Base-by-base conservation (phyloP, 148 eudicot genomes). In the Spergularia marina region DNA sequence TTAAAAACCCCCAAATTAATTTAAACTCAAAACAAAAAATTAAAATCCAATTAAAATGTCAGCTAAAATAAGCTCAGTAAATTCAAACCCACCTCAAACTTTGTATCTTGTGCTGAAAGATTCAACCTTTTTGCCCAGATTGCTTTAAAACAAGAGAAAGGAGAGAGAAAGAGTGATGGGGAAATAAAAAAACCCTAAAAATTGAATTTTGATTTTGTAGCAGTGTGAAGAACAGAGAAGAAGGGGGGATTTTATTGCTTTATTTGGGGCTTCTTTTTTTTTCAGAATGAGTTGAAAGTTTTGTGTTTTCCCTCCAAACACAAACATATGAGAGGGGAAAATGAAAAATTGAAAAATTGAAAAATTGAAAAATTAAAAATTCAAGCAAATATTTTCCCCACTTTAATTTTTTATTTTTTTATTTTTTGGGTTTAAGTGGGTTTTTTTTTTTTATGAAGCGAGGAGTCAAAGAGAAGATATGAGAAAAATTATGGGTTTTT, bases 271-370 rank as follows among this genome's bases (percentile, higher is more conserved):
- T 73, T 21, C 17, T 65, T 15, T 49, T 63, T 18, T 36, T 53
- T 34, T 70, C 39, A 68, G 34, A 77, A 60, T 30, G 68, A 51
- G 18, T 71, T 78, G 53, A 71, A 78, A 78, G 80, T 78, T 63
- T 51, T 53, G 17, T 0, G 71, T 53, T 78, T 77, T 78, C 80
- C 80, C 80, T 78, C 76, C 80, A 78, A 72, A 71, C 74, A 51
- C 18, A 40, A 60, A 68, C 13, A 53, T 7, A 53, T 1, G 70
- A 76, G 73, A 68, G 73, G 58, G 21, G 36, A 70, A 65, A 65
- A 75, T 63, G 0, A 5, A 15, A 15, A 63, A 62, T 44, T 44
- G 62, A 71, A 62, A 71, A 71, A 70, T 34, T 6, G 36, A 15
- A 68, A 40, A 20, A 49, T n/a, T 70, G 25, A 63, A 63, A 47